phyloP scores from a whole-genome alignment of 345 rosid species.

The thale cress (Arabidopsis thaliana) region TAIR10.1 NC_003070.9:20568001-20568500 shows the following conservation, averaged over 20 bases:
- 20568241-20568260: not conserved
- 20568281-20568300: not conserved
- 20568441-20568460: slow-evolving; percentile 58
- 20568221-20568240: not conserved
- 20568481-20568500: slow-evolving; percentile 56
- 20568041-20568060: slow-evolving; percentile 67
- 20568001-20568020: not conserved
- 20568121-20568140: slow-evolving; percentile 39
- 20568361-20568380: slow-evolving; percentile 47
- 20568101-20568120: slow-evolving; percentile 64
- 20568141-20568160: slow-evolving; percentile 47
- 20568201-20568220: not conserved
- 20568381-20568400: slow-evolving; percentile 57
- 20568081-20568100: slow-evolving; percentile 69
- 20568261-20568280: not conserved
- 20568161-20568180: slow-evolving; percentile 50
- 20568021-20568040: slow-evolving; percentile 43
- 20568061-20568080: slow-evolving; percentile 59
- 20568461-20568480: slow-evolving; percentile 73
- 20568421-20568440: slow-evolving; percentile 54
- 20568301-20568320: not conserved
- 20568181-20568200: slow-evolving; percentile 68
- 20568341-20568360: slow-evolving; percentile 70
- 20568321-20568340: slow-evolving; percentile 52
- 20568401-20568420: slow-evolving; percentile 57